Evolutionary conservation across 139 green algal genomes (phyloP).

Genomic region (Astrephomene gubernaculifera): DNA sequence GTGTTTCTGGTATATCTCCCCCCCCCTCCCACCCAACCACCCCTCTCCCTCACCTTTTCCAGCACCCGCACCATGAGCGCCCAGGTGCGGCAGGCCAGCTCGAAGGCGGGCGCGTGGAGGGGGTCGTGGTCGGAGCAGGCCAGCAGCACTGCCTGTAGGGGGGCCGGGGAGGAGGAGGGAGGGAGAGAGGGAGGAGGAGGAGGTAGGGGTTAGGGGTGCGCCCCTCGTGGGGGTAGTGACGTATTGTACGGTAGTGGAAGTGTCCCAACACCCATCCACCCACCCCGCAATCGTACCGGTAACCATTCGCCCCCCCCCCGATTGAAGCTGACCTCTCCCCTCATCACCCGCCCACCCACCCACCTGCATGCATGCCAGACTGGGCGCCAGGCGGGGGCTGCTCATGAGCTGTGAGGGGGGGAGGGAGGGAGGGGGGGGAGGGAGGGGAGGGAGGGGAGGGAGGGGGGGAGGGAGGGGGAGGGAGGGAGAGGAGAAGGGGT

Average conservation of each 20-base stretch:
- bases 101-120: conserved; percentile 17
- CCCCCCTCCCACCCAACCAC: not conserved
- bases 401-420: conserved; percentile 1
- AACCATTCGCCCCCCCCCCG: not conserved
- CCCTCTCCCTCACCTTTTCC: conserved; percentile 10
- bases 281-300: not conserved
- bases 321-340: not conserved
- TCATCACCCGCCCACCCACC: not conserved
- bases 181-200: not conserved
- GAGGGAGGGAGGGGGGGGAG: not conserved
- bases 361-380: conserved; percentile 1
- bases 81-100: conserved; percentile 4
- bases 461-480: not conserved
- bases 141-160: conserved; percentile 1
- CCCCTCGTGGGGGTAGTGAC: no score
- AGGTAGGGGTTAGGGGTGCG: not conserved
- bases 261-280: not conserved
- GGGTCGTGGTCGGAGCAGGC: not conserved
- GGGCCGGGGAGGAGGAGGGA: not conserved
- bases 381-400: conserved; percentile 29
- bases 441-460: not conserved
- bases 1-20: not conserved
- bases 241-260: not conserved
- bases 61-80: conserved; percentile 11
- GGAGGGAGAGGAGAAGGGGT: not conserved